Conservation (phyloP, 2,329 filamentous ascomycete species). For the Pyrenophora graminea region DNA sequence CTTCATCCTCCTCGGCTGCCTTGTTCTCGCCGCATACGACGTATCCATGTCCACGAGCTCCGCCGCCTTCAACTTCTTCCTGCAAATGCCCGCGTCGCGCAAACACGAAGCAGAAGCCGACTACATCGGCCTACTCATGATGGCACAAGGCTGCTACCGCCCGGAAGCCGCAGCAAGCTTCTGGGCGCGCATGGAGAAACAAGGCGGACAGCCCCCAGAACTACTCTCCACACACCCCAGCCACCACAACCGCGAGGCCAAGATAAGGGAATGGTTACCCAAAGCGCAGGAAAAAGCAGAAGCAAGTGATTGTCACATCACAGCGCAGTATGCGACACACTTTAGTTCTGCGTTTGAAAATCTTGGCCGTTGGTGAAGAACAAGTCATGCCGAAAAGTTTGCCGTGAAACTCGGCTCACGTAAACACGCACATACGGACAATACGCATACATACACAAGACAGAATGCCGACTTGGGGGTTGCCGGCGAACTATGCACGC, state of each 20-base stretch:
- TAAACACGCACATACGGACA: no score
- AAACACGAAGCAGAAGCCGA: constrained; percentile 78
- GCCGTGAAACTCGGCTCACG: no score
- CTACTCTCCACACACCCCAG: constrained; percentile 78
- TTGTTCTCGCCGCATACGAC: constrained; percentile 45
- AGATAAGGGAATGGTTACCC: constrained; percentile 63
- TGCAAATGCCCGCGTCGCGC: constrained; percentile 69
- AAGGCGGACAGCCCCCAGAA: constrained; percentile 64
- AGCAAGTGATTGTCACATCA: constrained; percentile 34
- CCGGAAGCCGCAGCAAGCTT: constrained; percentile 68
- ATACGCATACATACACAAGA: no score
- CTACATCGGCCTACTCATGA: constrained; percentile 80
- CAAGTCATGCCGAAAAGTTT: background rate
- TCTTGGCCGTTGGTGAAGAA: constrained; percentile 16
- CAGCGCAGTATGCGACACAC: constrained; percentile 19
- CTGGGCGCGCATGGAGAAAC: constrained; percentile 64
- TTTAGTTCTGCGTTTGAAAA: constrained; percentile 17
- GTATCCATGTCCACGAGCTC: constrained; percentile 49
- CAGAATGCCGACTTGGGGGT: no score
- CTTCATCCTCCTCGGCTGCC: constrained; percentile 46
- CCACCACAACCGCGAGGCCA: constrained; percentile 66
- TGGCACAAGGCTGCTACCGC: constrained; percentile 78
- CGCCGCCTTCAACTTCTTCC: constrained; percentile 63
- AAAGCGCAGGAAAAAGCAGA: constrained; percentile 48
- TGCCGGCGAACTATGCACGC: no score